Base-by-base conservation (phyloP, 2,329 filamentous ascomycete genomes). In the Epichloe glyceriae region DNA sequence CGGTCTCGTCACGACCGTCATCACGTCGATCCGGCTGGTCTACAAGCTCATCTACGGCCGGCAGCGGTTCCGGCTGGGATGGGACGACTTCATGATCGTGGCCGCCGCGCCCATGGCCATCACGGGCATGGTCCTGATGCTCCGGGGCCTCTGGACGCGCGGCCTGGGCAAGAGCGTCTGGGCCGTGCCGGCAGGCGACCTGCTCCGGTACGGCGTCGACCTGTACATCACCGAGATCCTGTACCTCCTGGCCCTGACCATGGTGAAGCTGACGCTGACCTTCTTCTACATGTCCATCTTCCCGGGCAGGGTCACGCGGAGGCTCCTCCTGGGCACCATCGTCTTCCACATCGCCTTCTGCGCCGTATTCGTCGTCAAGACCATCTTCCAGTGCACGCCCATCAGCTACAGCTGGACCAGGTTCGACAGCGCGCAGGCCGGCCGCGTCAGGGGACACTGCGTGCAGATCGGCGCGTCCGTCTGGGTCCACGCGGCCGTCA, bases 201-300 rank as follows among this genome's bases (percentile, higher is more conserved):
- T 42, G 40, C 17, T 17, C n/a, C 14, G 8, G 4, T 42, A 17
- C 40, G 40, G 40, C 40, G 10, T 42, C 11, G 15, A 42, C 11
- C 40, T 42, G 11, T 42, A 42, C 40, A 22, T 42, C 17, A 20
- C 10, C 5, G 40, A 53, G 19, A 47, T 52, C n/a, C 38, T 53
- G 14, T 52, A 53, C n/a, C 8, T 53, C 15, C 44, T 50, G 15
- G 43, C 52, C 22, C 49, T 49, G 38, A 50, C 43, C 5, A 34
- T 22, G 15, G 47, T 52, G 43, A 52, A 52, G 19, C 22, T 50
- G 8, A 52, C 46, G 20, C 38, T 53, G 41, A 12, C 50, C 37
- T 41, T 12, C 14, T 53, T 53, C 19, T 53, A 53, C 43, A 46
- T 53, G 38, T 41, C 20, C 8, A 49, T 53, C 5, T 53, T 53